Base-by-base conservation (phyloP, 1,284 basidiomycete genomes). In the Schizopora paradoxa region DNA sequence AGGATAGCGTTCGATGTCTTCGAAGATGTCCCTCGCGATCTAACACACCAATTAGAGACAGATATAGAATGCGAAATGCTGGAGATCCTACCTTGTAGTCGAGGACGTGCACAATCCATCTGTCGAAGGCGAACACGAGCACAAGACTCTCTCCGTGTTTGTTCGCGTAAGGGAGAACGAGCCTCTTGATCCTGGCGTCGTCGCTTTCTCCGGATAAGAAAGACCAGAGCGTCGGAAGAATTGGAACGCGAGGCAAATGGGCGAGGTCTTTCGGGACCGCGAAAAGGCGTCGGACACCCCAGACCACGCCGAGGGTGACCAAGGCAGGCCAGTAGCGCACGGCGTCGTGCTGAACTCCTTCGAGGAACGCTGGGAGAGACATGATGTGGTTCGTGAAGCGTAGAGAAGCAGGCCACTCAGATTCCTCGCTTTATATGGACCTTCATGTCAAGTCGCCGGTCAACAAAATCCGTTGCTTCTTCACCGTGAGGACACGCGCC, bases 81-180 rank as follows among this genome's bases (percentile, higher is more conserved):
- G 7, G 10, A 11, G 4, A 10, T 18, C 41, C 21, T 28, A 54
- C 56, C 42, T 58, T 52, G 8, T 36, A 55, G 51, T 45, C 61
- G 48, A 54, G 41, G 45, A 57, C 48, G 31, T 60, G 57, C 16
- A 59, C 55, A 16, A 59, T 56, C 57, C 58, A 59, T 27, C 41
- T 34, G 6, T 56, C 57, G 13, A 60, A 46, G 4, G 52, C 52
- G 26, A 47, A 60, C 16, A 59, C 52, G 8, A 59, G 40, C 14
- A 59, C 55, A 27, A 56, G 37, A 7, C 51, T 51, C 25, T 48
- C 54, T n/a, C 45, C 42, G 13, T 43, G 34, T 25, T 55, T 36
- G 27, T 50, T 47, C 13, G 51, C 52, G 35, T 54, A 58, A 18
- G 56, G 56, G 14, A 57, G 31, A 28, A 56, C 43, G 18, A 56